These are phyloP conservation scores for Chlamydomonas reinhardtii DNA, from an alignment of 163 green algal genomes.

Conservation along the genomic window DNA sequence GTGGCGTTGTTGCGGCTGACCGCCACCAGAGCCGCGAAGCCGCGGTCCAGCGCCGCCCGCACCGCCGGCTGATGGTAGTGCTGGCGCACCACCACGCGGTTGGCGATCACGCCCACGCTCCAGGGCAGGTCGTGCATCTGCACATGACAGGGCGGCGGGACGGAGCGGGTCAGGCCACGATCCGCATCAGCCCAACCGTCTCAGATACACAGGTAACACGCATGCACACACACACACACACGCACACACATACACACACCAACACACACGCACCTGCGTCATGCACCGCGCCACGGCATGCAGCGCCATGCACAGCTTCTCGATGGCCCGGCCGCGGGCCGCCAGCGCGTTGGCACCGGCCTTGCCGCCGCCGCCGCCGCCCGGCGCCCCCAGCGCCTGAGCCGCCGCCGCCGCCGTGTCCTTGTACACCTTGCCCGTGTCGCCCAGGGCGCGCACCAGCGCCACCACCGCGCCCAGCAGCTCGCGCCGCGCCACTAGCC, in stretches of 20 bases:
- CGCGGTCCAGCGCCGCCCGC: constrained; percentile 13
- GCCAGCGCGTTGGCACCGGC: not conserved
- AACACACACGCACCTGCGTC: not conserved
- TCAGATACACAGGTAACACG: no score
- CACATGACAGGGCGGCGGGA: no score
- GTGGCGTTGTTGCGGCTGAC: constrained; percentile 4
- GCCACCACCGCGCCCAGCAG: constrained; percentile 19
- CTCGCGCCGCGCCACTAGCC: constrained; percentile 21
- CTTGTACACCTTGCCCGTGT: constrained; percentile 36
- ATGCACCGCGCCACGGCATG: constrained; percentile 17
- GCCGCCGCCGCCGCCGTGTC: not conserved
- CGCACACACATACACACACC: no score
- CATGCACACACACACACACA: no score
- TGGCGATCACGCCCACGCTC: not conserved
- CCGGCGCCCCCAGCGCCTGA: not conserved
- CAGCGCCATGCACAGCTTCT: constrained; percentile 33
- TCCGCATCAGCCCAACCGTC: no score
- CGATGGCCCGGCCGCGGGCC: not conserved
- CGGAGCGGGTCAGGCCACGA: no score
- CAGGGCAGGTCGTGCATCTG: constrained; percentile 42
- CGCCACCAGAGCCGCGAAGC: not conserved
- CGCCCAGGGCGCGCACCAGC: constrained; percentile 24
- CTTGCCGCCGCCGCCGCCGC: not conserved
- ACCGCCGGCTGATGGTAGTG: constrained; percentile 40
- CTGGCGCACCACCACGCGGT: constrained; percentile 32